phyloP scores from a whole-genome alignment of 176 grass and related monocot species.

The Oryza punctata region DNA sequence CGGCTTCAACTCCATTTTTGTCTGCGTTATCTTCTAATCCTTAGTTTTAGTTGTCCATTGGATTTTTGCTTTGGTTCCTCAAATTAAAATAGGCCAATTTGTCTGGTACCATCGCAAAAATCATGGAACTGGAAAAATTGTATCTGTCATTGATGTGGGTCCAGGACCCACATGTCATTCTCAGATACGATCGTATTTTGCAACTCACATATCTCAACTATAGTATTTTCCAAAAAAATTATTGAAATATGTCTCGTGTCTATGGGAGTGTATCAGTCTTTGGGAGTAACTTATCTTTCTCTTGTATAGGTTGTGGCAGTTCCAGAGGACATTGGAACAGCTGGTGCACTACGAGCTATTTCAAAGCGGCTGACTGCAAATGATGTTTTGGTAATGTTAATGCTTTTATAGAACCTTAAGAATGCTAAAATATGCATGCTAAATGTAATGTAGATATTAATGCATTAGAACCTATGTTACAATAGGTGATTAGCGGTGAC shows the following conservation, averaged over 20 bases:
- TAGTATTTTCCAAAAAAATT: too few species aligned
- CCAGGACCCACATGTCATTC: too few species aligned
- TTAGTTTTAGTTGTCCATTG: conserved; percentile 18
- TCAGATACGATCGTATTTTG: too few species aligned
- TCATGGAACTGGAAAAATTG: too few species aligned
- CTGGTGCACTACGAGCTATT: conserved; percentile 80
- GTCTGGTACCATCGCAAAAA: too few species aligned
- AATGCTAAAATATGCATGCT: conserved; percentile 3
- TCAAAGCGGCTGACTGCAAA: conserved; percentile 64
- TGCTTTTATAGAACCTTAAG: conserved; percentile 10
- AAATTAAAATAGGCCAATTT: background rate
- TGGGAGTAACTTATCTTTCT: conserved; percentile 26
- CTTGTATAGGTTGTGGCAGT: conserved; percentile 68
- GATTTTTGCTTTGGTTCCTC: background rate
- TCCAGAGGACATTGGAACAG: conserved; percentile 85
- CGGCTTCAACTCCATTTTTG: conserved; percentile 1
- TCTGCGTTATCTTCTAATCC: background rate
- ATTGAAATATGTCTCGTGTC: background rate
- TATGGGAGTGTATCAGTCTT: conserved; percentile 1
- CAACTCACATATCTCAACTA: too few species aligned
- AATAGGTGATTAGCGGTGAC: conserved; percentile 87
- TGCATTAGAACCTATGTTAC: conserved; percentile 2
- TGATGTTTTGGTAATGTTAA: conserved; percentile 85
- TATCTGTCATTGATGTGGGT: too few species aligned
- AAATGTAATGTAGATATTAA: conserved; percentile 20